A percentile compares a stretch with the other conserved stretches of the same genome.
Evolutionary conservation across 164 flowering plant genomes (phyloP).

Genomic region (Chimonanthus salicifolius): DNA sequence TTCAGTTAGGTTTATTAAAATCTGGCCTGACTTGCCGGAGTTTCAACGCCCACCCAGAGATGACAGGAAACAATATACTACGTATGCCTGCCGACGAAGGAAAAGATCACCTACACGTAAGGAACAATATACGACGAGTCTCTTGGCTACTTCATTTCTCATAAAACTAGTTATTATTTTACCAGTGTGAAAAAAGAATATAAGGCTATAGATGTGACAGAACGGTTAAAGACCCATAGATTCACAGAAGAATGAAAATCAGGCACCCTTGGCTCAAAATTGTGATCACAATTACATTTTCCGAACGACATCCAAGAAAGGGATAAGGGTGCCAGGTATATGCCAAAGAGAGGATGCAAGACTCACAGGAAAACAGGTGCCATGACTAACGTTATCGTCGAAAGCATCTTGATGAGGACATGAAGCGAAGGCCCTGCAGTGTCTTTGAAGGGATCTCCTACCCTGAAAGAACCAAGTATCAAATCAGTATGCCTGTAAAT

Average conservation of each 20-base stretch:
- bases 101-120: too few species aligned
- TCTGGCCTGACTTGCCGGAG: too few species aligned
- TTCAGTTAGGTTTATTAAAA: too few species aligned
- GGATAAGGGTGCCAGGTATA: background rate
- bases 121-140: too few species aligned
- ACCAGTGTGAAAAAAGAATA: too few species aligned
- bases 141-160: too few species aligned
- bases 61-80: too few species aligned
- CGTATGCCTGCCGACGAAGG: too few species aligned
- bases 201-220: too few species aligned
- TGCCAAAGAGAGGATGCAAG: conserved; percentile 1
- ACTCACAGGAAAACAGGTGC: conserved; percentile 85
- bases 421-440: conserved; percentile 99
- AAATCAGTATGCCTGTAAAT: background rate
- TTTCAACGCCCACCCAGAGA: too few species aligned
- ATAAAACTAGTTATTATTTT: too few species aligned
- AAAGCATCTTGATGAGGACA: conserved; percentile 96
- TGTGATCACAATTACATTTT: background rate
- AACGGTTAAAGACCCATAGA: too few species aligned
- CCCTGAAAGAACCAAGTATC: conserved; percentile 46
- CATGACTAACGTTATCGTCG: conserved; percentile 95
- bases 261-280: background rate
- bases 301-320: background rate
- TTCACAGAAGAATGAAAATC: background rate
- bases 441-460: conserved; percentile 98